Conservation (phyloP, 176 grass and related monocot genomes). For the Bromus sterilis region DNA sequence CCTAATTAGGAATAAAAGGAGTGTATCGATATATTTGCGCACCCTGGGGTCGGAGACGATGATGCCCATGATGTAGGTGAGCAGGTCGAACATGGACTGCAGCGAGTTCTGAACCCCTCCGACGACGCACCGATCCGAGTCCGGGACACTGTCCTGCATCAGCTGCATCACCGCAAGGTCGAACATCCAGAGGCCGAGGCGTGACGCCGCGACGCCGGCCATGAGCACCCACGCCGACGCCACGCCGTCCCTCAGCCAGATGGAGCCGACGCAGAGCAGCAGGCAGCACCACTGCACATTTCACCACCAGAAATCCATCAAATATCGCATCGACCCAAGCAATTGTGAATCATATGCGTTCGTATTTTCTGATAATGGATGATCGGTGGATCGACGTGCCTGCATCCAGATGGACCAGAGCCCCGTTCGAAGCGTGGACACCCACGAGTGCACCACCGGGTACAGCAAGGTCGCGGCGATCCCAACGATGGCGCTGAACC, state of each 20-base stretch:
- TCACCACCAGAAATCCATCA: background rate
- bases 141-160: conserved; percentile 73
- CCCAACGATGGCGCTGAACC: conserved; percentile 57
- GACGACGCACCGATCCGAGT: conserved; percentile 70
- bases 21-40: background rate
- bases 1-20: background rate
- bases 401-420: conserved; percentile 88
- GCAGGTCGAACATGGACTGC: conserved; percentile 82
- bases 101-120: conserved; percentile 89
- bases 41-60: conserved; percentile 91
- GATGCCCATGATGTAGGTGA: conserved; percentile 88
- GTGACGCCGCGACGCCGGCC: conserved; percentile 71
- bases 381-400: background rate
- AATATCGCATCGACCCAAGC: background rate
- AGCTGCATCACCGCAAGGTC: conserved; percentile 82
- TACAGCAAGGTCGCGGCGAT: conserved; percentile 75
- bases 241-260: conserved; percentile 33
- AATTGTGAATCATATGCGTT: background rate
- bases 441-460: conserved; percentile 45
- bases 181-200: conserved; percentile 94
- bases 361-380: background rate
- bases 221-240: conserved; percentile 84
- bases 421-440: conserved; percentile 69
- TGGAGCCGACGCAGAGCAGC: conserved; percentile 60
- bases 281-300: conserved; percentile 69